These are phyloP conservation scores for Rhynchosporium agropyri DNA, from an alignment of 2,329 filamentous ascomycete genomes.

Conservation along the genomic window DNA sequence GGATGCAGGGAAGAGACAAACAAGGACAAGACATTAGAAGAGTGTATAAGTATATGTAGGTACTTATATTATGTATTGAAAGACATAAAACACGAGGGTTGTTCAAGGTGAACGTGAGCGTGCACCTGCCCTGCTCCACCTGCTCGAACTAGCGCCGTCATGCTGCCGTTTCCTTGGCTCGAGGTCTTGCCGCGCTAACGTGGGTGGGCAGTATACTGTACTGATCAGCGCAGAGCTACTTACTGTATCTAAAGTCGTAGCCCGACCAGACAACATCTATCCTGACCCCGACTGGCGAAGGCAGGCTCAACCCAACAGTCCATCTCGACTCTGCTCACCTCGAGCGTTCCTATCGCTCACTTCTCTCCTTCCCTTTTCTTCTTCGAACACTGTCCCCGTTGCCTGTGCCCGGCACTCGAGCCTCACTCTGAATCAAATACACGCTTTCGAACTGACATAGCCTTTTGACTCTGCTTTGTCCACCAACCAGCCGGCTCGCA, in stretches of 20 bases:
- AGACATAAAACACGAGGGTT: not conserved
- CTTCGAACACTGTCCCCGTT: conserved; percentile 3
- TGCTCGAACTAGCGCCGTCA: too few relatives aligned
- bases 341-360: not conserved
- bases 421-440: conserved; percentile 24
- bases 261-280: not conserved
- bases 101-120: not conserved
- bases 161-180: conserved; percentile 13
- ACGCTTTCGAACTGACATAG: conserved; percentile 23
- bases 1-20: too few relatives aligned
- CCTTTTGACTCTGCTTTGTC: conserved; percentile 33
- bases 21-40: too few relatives aligned
- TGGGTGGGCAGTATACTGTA: conserved; percentile 6
- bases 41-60: too few relatives aligned
- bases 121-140: not conserved
- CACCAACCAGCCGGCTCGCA: conserved; percentile 31
- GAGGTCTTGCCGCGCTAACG: conserved; percentile 23
- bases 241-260: not conserved
- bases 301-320: conserved; percentile 24
- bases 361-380: conserved; percentile 1
- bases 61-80: not conserved
- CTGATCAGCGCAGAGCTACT: conserved; percentile 8
- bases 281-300: conserved; percentile 7
- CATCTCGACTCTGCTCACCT: too few relatives aligned
- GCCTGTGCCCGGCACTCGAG: conserved; percentile 22